Evolutionary conservation across 2,329 filamentous ascomycete genomes (phyloP), one percentile per base, ranked within the genome.

Genomic region (Clathrospora elynae): DNA sequence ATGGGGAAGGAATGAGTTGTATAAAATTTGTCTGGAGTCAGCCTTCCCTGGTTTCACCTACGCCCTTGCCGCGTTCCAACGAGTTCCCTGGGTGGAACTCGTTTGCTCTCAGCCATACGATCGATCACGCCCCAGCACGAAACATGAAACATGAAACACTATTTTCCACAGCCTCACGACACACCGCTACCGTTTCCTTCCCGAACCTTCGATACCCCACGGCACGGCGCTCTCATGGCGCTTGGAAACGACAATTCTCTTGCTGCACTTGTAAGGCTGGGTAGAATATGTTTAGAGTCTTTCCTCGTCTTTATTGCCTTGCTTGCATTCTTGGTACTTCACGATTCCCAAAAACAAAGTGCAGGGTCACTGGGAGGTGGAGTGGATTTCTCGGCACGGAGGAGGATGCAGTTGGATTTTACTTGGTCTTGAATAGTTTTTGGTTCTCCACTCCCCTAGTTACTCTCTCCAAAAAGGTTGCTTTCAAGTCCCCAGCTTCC

Each of bases 1-100:
- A 3, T 35, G 13, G 31, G 20, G 12, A 47, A 17, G 11, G 23
- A 9, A 37, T 38, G 20, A 23, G 14, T 33, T 51, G 41, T 40
- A 26, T 8, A 13, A 12, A 11, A 24, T 9, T 25, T 30, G 28
- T 32, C 16, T 1, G 20, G 29, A 12, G 10, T 25, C 23, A 17
- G 12, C 30, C 17, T 42, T 24, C 20, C 24, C 10, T 24, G n/a
- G 10, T 30, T 13, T 16, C 25, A 9, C 18, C 16, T 10, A 16
- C 31, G 5, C 28, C 23, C 25, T 32, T 20, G 20, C 23, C 31
- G 42, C 33, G 11, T 22, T 42, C 3, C 13, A 16, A 32, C 28
- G 10, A 18, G 11, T 14, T 20, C 19, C 33, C 13, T n/a, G n/a
- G 12, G 20, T 3, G 22, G 19, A 17, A 28, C 6, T 11, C 2